Conservation (phyloP, 345 rosid species). For the Leavenworthia alabamica region DNA sequence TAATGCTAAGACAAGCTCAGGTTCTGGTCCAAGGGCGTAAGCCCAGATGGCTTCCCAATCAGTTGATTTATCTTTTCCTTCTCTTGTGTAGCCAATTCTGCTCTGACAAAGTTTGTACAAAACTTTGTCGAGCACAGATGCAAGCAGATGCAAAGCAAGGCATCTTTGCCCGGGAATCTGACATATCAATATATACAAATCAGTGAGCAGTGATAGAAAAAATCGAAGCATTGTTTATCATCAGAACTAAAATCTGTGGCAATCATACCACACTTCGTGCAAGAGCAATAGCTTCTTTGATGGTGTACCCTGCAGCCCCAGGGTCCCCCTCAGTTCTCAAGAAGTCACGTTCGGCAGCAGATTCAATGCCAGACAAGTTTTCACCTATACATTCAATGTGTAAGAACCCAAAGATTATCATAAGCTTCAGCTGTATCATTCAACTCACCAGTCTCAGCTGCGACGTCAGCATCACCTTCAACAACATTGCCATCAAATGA, state of each 20-base stretch:
- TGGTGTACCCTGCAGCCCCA: constrained; percentile 78
- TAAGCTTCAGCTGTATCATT: constrained; percentile 1
- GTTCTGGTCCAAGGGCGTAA: constrained; percentile 90
- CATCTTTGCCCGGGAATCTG: constrained; percentile 85
- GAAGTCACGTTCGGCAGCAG: constrained; percentile 65
- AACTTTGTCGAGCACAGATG: constrained; percentile 71
- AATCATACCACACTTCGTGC: constrained; percentile 74
- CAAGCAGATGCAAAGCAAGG: constrained; percentile 70
- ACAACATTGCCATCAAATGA: constrained; percentile 66
- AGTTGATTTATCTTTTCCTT: constrained; percentile 24
- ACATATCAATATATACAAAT: constrained; percentile 11
- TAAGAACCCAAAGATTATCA: constrained; percentile 12
- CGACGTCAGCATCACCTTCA: constrained; percentile 29
- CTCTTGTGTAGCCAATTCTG: constrained; percentile 35
- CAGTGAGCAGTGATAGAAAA: not conserved
- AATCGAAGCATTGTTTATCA: not conserved
- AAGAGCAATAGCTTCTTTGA: constrained; percentile 74
- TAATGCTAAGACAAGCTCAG: constrained; percentile 79
- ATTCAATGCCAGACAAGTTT: constrained; percentile 29
- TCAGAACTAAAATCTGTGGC: constrained; percentile 7
- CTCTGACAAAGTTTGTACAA: constrained; percentile 39
- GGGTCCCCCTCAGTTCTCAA: constrained; percentile 92
- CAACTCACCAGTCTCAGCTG: constrained; percentile 42
- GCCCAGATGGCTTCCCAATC: constrained; percentile 98
- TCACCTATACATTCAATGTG: constrained; percentile 38